These are phyloP conservation scores for Candida nanaspora DNA, from an alignment of 805 yeast genomes.

Conservation along the genomic window DNA sequence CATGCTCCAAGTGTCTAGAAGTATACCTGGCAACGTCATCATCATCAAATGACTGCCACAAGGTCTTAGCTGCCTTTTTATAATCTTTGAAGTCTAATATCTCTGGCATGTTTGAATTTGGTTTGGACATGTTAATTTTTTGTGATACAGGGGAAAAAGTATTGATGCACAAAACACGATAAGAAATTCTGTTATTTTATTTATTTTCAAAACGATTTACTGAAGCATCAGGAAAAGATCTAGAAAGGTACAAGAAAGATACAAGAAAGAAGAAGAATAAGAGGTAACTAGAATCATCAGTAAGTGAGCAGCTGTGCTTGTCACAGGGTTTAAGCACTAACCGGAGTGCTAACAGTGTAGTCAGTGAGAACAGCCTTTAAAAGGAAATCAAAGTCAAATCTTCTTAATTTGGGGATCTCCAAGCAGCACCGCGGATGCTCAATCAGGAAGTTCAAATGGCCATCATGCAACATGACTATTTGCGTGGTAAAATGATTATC, in stretches of 20 bases:
- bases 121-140: not conserved
- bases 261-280: too few species aligned
- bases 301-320: too few species aligned
- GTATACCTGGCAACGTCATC: slow-evolving; percentile 25
- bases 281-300: too few species aligned
- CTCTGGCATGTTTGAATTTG: slow-evolving; percentile 17
- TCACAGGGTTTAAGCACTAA: too few species aligned
- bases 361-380: too few species aligned
- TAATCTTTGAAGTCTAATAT: slow-evolving; percentile 20
- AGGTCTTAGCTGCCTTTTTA: slow-evolving; percentile 27
- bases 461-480: not conserved
- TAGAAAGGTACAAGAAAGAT: too few species aligned
- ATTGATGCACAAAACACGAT: too few species aligned
- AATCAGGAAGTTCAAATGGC: not conserved
- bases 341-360: too few species aligned
- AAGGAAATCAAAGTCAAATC: too few species aligned
- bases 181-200: too few species aligned
- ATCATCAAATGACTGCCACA: slow-evolving; percentile 26
- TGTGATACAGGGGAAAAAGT: not conserved
- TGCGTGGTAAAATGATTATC: not conserved
- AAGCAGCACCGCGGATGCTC: not conserved
- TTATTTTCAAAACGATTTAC: not conserved
- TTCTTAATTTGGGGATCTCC: too few species aligned
- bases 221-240: too few species aligned
- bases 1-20: slow-evolving; percentile 24